Evolutionary conservation across 1,284 basidiomycete species (phyloP).

Genomic region (Ustanciosporium gigantosporum): DNA sequence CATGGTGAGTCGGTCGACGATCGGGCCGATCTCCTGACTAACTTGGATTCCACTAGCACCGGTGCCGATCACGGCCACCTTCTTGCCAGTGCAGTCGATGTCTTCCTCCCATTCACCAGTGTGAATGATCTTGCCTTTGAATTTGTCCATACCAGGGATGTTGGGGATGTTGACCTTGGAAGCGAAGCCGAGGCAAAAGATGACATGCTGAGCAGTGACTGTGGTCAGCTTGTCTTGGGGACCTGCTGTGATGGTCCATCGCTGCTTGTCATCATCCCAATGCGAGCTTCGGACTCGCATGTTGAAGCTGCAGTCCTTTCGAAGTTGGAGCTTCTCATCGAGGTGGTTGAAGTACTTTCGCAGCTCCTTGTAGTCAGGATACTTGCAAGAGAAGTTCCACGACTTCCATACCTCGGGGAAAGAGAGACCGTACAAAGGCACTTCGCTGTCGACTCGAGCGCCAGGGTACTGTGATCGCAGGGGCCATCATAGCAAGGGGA

Average conservation of each 20-base stretch:
- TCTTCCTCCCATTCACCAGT: slow-evolving; percentile 69
- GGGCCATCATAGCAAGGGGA: not conserved
- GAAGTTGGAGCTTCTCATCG: slow-evolving; percentile 37
- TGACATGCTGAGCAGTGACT: slow-evolving; percentile 35
- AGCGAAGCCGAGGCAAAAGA: slow-evolving; percentile 46
- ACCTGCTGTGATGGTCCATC: slow-evolving; percentile 35
- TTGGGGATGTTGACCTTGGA: slow-evolving; percentile 62
- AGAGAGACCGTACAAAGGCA: slow-evolving; percentile 38
- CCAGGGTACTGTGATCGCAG: slow-evolving; percentile 20
- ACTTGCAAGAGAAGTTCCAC: slow-evolving; percentile 43
- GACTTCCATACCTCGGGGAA: slow-evolving; percentile 36
- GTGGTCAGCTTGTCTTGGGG: slow-evolving; percentile 15
- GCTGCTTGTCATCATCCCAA: slow-evolving; percentile 24
- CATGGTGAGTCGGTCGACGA: slow-evolving; percentile 38
- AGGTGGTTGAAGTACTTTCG: slow-evolving; percentile 43
- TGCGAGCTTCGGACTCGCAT: slow-evolving; percentile 28
- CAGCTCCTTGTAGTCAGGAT: slow-evolving; percentile 40
- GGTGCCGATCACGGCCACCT: slow-evolving; percentile 70
- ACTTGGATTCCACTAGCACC: slow-evolving; percentile 67
- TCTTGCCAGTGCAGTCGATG: slow-evolving; percentile 66
- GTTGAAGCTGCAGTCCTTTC: slow-evolving; percentile 45
- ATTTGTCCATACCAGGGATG: slow-evolving; percentile 64
- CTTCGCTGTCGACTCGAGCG: slow-evolving; percentile 40
- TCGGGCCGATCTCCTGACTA: slow-evolving; percentile 59
- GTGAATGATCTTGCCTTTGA: slow-evolving; percentile 67